These are phyloP conservation scores for Punica granatum DNA, from an alignment of 345 rosid genomes.

Conservation along the genomic window DNA sequence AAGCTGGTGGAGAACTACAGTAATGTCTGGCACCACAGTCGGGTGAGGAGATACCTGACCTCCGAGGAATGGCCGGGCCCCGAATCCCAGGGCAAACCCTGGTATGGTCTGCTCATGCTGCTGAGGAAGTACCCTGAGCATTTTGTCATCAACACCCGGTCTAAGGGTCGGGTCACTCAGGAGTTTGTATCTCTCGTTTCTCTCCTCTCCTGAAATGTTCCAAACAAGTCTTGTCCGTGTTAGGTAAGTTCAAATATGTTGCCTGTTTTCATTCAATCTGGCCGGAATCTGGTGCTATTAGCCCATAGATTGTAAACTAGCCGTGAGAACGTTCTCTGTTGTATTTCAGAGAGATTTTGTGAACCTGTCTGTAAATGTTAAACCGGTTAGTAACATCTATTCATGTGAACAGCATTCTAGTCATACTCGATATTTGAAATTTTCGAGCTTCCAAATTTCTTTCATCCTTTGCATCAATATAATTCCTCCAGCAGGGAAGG, in stretches of 20 bases:
- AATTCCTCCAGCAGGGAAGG: too few relatives aligned
- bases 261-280: not conserved
- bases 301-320: too few relatives aligned
- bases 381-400: too few relatives aligned
- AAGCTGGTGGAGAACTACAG: slow-evolving; percentile 75
- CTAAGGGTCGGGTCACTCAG: slow-evolving; percentile 62
- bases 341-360: too few relatives aligned
- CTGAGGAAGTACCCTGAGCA: slow-evolving; percentile 90
- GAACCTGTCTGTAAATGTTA: too few relatives aligned
- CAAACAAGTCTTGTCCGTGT: not conserved
- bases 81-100: slow-evolving; percentile 81
- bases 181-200: slow-evolving; percentile 97
- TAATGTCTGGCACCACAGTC: slow-evolving; percentile 80
- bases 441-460: too few relatives aligned
- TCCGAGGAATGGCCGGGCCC: slow-evolving; percentile 75
- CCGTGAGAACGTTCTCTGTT: too few relatives aligned
- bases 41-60: slow-evolving; percentile 76
- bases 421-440: too few relatives aligned
- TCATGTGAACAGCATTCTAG: too few relatives aligned
- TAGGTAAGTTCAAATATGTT: not conserved
- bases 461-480: too few relatives aligned
- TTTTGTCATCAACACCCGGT: slow-evolving; percentile 87
- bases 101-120: slow-evolving; percentile 85
- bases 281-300: not conserved
- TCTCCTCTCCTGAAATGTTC: slow-evolving; percentile 38